Percentiles rank a stretch among this genome's conserved stretches.
Conservation (phyloP, 768 basidiomycete genomes). For the Leccinum subtestaceum region DNA sequence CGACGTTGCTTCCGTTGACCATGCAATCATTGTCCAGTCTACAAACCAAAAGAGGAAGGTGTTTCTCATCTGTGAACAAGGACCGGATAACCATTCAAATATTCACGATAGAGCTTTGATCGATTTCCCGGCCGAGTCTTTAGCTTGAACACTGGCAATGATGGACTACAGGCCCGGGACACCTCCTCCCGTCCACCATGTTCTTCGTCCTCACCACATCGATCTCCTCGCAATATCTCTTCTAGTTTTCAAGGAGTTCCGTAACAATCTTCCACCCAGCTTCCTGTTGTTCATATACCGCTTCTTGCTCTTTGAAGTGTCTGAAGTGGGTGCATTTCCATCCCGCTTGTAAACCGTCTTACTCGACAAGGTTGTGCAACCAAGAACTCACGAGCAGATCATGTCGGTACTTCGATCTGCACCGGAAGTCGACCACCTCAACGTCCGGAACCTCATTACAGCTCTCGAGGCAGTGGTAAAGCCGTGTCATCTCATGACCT, state of each 20-base stretch:
- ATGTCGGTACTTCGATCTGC: slow-evolving; percentile 43
- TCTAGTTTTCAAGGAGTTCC: slow-evolving; percentile 58
- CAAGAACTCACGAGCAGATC: slow-evolving; percentile 53
- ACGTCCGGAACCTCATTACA: slow-evolving; percentile 44
- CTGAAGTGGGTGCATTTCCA: slow-evolving; percentile 48
- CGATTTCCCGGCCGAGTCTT: neutral
- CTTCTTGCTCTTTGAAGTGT: slow-evolving; percentile 63
- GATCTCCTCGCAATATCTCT: slow-evolving; percentile 62
- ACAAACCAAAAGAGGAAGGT: slow-evolving; percentile 21
- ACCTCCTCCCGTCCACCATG: slow-evolving; percentile 62
- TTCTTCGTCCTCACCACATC: slow-evolving; percentile 76
- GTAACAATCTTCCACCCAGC: slow-evolving; percentile 49
- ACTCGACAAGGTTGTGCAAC: slow-evolving; percentile 54
- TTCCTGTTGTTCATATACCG: slow-evolving; percentile 67
- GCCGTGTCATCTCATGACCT: slow-evolving; percentile 10
- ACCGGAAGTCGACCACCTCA: slow-evolving; percentile 42
- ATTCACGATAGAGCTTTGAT: too few species aligned
- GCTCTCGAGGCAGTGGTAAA: slow-evolving; percentile 43
- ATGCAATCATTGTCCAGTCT: neutral
- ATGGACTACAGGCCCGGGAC: slow-evolving; percentile 38
- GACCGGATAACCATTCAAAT: too few species aligned
- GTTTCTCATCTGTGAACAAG: slow-evolving; percentile 10
- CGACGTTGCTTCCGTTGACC: neutral
- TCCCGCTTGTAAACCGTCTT: neutral
- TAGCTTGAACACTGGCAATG: neutral